Evolutionary conservation across 257 asterid species (phyloP), one percentile per base, ranked within the genome.

Genomic region (Lycium ferocissimum): DNA sequence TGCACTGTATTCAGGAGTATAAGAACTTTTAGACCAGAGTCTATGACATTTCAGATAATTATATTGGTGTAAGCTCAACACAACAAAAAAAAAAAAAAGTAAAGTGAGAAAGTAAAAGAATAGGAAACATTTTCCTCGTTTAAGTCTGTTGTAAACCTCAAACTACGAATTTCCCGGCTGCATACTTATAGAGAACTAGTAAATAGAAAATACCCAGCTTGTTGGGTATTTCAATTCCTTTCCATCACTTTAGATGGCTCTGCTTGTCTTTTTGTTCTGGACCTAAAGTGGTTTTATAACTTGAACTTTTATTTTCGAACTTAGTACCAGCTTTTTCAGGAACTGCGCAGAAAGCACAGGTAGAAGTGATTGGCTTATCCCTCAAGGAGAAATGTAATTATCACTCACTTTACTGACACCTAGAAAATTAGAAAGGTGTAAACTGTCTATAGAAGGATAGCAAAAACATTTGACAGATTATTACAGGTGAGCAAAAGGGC

Each of bases 1-100:
- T 81, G 94, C 94, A 86, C 98, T 94, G 90, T 65, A 79, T 75
- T 81, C 86, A 82, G 47, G 14, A 83, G 75, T 26, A 47, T 54
- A 51, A 65, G 26, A 70, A 76, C 26, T 53, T 51, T 26, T 51
- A 76, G 63, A 53, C 65, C 47, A 76, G 14, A 51, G 38, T 51
- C 45, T 7, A 47, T 11, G 81, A 49, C 81, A 49, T 49, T 49
- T 75, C 62, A 49, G 45, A 75, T 11, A 22, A 49, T 49, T 75
- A 22, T 49, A 49, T 49, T 75, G 81, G 61, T 22, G 43, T 49
- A 49, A 35, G 40, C 45, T 75, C 62, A 6, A 49, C 45, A 49
- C 7, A 75, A 70, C 53, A 7, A 4, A 40, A 40, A 40, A 40
- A 40, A 40, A 73, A 47, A 11, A n/a, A 2, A 5, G 22, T 7